Evolutionary conservation across 345 rosid genomes (phyloP), one percentile per base, ranked within the genome.

Genomic region (Raphanus sativus): DNA sequence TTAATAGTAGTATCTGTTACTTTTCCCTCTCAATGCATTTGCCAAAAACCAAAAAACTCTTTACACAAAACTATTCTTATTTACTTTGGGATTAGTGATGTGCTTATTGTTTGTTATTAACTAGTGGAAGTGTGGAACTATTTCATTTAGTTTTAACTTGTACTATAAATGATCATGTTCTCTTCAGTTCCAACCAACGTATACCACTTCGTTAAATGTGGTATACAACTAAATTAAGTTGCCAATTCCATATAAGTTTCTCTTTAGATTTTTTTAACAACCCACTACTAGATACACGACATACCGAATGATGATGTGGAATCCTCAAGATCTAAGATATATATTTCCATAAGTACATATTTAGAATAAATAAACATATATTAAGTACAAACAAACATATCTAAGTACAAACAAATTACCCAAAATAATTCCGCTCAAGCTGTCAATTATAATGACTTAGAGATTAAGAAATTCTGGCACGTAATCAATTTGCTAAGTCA

Each of bases 11-110:
- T 40, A 21, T 40, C 11, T 42, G 33, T 67, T 62, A 52, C 48
- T 62, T 68, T 68, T 75, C 29, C 4, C 58, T 66, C 64, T 78
- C 63, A 71, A 33, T 64, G 56, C 62, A 42, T 70, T 71, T 66
- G 74, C 65, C 65, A 48, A 66, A 78, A 66, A 28, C 60, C 70
- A 79, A 79, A 79, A 78, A 79, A 30, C 75, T 67, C 65, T 79
- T 67, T 67, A 64, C 70, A 74, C 74, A 67, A 50, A 73, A 50
- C 78, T 69, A 67, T 6, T 34, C 40, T 6, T 52, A 54, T 67
- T 36, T 30, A 74, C 70, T 68, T 79, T 74, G 78, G 82, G 82
- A 78, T 78, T 72, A 68, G 69, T 78, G 73, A 78, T 67, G 77
- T 78, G 81, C 69, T 66, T 69, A 28, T 28, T 52, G 72, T 50